Base-by-base conservation (phyloP, 73 alveolate genomes). In the Uronychia setigera region DNA sequence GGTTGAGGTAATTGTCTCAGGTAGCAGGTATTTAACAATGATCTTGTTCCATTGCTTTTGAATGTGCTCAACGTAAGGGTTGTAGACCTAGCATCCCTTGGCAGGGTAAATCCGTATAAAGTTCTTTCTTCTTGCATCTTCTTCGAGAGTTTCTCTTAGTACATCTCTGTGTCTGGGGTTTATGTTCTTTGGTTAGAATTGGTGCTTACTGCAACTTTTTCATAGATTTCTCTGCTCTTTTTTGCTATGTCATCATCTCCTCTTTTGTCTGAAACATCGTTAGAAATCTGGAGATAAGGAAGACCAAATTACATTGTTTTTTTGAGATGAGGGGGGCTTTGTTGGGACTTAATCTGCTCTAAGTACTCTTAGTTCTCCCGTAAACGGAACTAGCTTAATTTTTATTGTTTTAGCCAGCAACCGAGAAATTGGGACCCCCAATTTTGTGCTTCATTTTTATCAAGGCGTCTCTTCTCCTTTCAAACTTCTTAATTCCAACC, bases 401-500 rank as follows among this genome's bases (percentile, higher is more conserved):
- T 46, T 46, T 46, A n/a, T n/a, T n/a, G 67, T 19, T 19, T 11
- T 46, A 19, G n/a, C 67, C 67, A 46, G 5, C 19, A 19, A 46
- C 67, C 67, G 67, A 46, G 67, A 46, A 46, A 46, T 19, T 85
- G 32, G 60, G 75, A 80, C 84, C 84, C 58, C 76, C 86, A 0
- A 83, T 80, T 60, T 92, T 80, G 34, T 87, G 82, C 86, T 90
- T 91, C 92, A 84, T 86, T 46, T 90, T 90, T 0, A 79, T 77
- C 33, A 85, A 30, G 75, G 81, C 79, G 79, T 93, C 97, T 78
- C 93, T 90, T 83, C 93, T 81, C 58, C 94, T 81, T 67, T 93
- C 97, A 76, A 87, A 81, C 58, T 75, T 81, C 76, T 83, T 80
- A 26, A 96, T 82, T 19, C 98, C 97, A 9, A 96, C 91, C 29